Evolutionary conservation across 129 eudicot genomes (phyloP).

Genomic region (Ambrosia artemisiifolia): DNA sequence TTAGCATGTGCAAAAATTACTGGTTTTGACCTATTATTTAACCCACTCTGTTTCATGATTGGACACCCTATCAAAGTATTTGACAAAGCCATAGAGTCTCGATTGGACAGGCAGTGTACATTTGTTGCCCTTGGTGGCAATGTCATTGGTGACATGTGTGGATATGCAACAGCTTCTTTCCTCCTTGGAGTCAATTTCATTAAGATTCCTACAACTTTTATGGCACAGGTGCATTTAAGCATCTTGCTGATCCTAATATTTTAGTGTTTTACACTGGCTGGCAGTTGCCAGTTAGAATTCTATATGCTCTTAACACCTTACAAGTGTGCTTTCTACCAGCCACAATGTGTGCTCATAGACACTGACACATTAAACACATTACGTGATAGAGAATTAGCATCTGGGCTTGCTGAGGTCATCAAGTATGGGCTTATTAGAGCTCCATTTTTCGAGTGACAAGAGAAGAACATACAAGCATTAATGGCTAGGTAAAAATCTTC

Average conservation of each 20-base stretch:
- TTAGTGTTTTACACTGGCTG: neutral
- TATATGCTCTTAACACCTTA: constrained; percentile 1
- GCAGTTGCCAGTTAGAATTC: neutral
- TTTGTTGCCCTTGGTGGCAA: constrained; percentile 99
- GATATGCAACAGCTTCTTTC: constrained; percentile 94
- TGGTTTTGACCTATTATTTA: neutral
- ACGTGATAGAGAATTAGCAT: constrained; percentile 90
- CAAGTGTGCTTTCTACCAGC: constrained; percentile 62
- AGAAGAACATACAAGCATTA: constrained; percentile 72
- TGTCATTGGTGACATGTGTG: constrained; percentile 99
- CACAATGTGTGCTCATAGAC: constrained; percentile 95
- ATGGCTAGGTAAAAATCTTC: constrained; percentile 58
- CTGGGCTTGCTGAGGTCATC: constrained; percentile 92
- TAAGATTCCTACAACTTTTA: constrained; percentile 97
- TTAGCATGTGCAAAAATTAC: constrained; percentile 42
- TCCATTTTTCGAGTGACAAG: constrained; percentile 93
- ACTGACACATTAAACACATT: constrained; percentile 82
- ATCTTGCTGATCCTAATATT: neutral
- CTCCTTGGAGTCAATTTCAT: constrained; percentile 95
- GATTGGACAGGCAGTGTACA: constrained; percentile 85
- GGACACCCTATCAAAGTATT: constrained; percentile 95
- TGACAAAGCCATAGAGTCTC: constrained; percentile 90
- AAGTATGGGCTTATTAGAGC: constrained; percentile 91
- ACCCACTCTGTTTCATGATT: constrained; percentile 9
- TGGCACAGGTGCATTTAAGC: constrained; percentile 70